phyloP scores from a whole-genome alignment of 2,329 filamentous ascomycete species.

The Aspergillus floridensis region DNA sequence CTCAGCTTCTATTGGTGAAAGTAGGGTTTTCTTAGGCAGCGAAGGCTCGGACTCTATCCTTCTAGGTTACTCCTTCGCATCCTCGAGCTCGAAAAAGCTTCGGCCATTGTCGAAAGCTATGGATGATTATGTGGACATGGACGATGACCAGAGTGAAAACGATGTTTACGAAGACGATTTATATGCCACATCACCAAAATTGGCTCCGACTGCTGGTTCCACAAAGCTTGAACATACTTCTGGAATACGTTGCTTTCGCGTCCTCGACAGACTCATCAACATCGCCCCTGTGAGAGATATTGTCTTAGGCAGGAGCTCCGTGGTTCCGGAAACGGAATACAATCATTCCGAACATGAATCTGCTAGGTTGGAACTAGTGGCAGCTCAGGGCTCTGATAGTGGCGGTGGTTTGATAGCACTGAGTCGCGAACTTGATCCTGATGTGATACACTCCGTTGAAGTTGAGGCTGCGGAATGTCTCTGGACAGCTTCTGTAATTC shows the following conservation, averaged over 20 bases:
- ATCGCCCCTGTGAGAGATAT: slow-evolving; percentile 77
- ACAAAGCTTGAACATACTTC: slow-evolving; percentile 21
- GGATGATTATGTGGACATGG: slow-evolving; percentile 52
- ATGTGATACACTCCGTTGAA: slow-evolving; percentile 66
- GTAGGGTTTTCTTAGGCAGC: slow-evolving; percentile 78
- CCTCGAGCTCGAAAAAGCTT: slow-evolving; percentile 58
- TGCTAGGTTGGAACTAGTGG: slow-evolving; percentile 50
- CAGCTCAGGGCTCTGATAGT: slow-evolving; percentile 55
- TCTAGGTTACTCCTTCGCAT: slow-evolving; percentile 72
- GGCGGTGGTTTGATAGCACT: slow-evolving; percentile 70
- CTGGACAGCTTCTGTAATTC: slow-evolving; percentile 68
- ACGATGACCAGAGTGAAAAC: slow-evolving; percentile 57
- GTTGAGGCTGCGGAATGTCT: slow-evolving; percentile 71
- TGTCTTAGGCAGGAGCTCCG: slow-evolving; percentile 61
- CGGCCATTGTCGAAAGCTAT: slow-evolving; percentile 56
- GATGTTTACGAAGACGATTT: slow-evolving; percentile 57
- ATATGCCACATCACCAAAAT: slow-evolving; percentile 38
- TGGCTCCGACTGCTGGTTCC: slow-evolving; percentile 16
- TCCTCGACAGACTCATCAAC: slow-evolving; percentile 74
- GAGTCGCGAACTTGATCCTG: slow-evolving; percentile 73
- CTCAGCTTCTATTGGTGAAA: slow-evolving; percentile 64
- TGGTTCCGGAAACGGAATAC: slow-evolving; percentile 47
- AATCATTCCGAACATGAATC: slow-evolving; percentile 40
- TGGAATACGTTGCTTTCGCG: slow-evolving; percentile 66
- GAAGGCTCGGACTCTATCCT: slow-evolving; percentile 79